Evolutionary conservation across 2,329 filamentous ascomycete species (phyloP).

Genomic region (Mycogone perniciosa): DNA sequence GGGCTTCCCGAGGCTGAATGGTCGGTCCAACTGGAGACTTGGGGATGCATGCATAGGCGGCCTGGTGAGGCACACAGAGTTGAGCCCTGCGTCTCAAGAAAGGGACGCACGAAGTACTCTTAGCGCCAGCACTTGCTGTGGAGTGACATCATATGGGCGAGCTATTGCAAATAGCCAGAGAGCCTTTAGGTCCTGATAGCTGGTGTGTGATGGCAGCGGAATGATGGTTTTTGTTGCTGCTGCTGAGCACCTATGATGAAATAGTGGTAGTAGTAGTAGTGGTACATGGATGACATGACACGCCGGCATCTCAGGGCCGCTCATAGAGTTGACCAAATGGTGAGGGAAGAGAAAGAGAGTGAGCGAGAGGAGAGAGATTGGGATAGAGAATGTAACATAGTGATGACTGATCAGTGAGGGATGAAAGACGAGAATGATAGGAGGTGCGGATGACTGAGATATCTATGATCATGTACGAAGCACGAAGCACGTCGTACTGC

Average conservation of each 20-base stretch:
- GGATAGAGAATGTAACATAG: background rate
- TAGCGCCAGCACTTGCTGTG: slow-evolving; percentile 4
- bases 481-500: too few species aligned
- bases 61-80: background rate
- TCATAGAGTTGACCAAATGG: too few species aligned
- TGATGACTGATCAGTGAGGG: background rate
- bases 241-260: background rate
- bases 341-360: background rate
- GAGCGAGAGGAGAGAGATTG: too few species aligned
- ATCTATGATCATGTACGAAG: background rate
- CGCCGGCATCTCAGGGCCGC: background rate
- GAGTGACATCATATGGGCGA: background rate
- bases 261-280: background rate
- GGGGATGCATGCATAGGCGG: background rate
- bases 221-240: background rate
- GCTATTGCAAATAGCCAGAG: too few species aligned
- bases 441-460: background rate
- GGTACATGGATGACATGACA: background rate
- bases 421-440: background rate
- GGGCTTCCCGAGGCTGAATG: too few species aligned
- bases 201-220: background rate
- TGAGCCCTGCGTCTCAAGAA: background rate
- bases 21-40: background rate
- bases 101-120: background rate
- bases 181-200: too few species aligned